These are phyloP conservation scores for Rhynchospora pubera DNA, from an alignment of 176 grass and related monocot genomes.

Conservation along the genomic window DNA sequence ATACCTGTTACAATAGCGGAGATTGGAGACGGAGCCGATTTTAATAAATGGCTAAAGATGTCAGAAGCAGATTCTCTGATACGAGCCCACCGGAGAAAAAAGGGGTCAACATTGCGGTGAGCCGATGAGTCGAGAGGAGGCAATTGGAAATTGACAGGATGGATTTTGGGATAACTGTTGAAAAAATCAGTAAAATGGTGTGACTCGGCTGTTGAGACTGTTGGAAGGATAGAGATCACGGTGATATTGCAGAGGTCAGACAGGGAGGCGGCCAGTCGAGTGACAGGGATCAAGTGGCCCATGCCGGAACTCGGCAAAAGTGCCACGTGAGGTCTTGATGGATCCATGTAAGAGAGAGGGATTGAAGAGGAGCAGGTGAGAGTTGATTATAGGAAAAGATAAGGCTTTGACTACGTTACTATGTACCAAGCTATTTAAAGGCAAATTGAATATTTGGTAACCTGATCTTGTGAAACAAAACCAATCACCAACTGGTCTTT, in stretches of 20 bases:
- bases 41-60: constrained; percentile 27
- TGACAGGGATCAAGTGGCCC: constrained; percentile 66
- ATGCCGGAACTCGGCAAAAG: constrained; percentile 67
- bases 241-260: constrained; percentile 45
- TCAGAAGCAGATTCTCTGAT: constrained; percentile 38
- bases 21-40: constrained; percentile 5
- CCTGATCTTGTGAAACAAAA: no score
- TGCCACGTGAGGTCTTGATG: constrained; percentile 24
- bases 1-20: constrained; percentile 26
- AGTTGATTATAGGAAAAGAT: neutral
- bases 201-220: constrained; percentile 52
- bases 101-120: constrained; percentile 35
- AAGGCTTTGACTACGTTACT: neutral
- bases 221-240: constrained; percentile 33
- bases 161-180: constrained; percentile 29
- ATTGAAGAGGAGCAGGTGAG: neutral
- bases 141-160: constrained; percentile 29
- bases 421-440: neutral
- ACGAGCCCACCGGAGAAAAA: constrained; percentile 38
- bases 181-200: constrained; percentile 23
- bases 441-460: no score
- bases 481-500: no score
- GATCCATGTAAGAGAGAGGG: neutral
- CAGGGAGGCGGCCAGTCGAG: constrained; percentile 41
- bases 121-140: constrained; percentile 20